Evolutionary conservation across 768 basidiomycete species (phyloP).

Genomic region (Kockovaella imperatae): DNA sequence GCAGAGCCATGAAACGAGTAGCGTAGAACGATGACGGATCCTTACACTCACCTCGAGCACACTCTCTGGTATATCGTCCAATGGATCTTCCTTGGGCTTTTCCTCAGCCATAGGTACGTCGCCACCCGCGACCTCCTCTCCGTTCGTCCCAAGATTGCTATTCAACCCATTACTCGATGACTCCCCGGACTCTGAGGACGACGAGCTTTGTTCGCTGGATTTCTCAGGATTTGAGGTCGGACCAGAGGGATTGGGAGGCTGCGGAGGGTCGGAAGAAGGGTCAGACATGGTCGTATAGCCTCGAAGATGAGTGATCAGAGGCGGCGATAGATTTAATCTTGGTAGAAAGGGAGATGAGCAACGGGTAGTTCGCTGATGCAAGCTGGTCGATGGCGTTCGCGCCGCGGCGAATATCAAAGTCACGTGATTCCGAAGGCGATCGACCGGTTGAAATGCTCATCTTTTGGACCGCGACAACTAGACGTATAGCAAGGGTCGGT

Average conservation of each 20-base stretch:
- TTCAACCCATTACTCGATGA: neutral
- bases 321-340: neutral
- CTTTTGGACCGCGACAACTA: neutral
- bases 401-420: too few species aligned
- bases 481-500: neutral
- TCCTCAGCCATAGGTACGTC: constrained; percentile 11
- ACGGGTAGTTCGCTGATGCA: too few species aligned
- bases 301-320: neutral
- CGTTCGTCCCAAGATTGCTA: too few species aligned
- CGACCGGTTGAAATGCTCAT: too few species aligned
- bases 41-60: constrained; percentile 56
- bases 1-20: too few species aligned
- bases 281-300: constrained; percentile 22
- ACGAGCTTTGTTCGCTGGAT: neutral
- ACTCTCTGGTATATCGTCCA: constrained; percentile 86
- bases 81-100: constrained; percentile 55
- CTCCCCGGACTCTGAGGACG: neutral
- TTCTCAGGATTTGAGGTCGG: too few species aligned
- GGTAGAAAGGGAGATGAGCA: too few species aligned
- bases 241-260: too few species aligned
- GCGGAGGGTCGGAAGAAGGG: constrained; percentile 32
- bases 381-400: too few species aligned
- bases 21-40: too few species aligned
- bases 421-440: too few species aligned
- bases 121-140: constrained; percentile 38